Evolutionary conservation across 2,329 filamentous ascomycete species (phyloP).

Genomic region (Albophoma yamanashiensis): DNA sequence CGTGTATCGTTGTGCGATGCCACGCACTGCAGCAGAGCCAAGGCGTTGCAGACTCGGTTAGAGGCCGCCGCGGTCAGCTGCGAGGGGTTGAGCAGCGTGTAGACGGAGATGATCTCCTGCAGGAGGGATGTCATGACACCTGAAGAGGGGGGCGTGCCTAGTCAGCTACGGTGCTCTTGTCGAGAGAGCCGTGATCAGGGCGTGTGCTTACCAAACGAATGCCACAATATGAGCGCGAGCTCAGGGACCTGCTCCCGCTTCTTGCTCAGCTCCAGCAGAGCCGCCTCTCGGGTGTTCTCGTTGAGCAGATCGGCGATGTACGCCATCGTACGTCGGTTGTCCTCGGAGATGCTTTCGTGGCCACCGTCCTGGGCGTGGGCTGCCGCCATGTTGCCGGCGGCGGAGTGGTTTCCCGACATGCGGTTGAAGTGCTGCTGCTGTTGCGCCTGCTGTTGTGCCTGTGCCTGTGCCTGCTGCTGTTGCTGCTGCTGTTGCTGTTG

Average conservation of each 20-base stretch:
- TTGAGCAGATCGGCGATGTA: conserved; percentile 90
- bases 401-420: conserved; percentile 56
- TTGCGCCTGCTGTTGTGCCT: conserved; percentile 27
- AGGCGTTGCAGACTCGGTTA: conserved; percentile 93
- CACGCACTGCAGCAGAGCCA: conserved; percentile 92
- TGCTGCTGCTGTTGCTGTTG: conserved; percentile 26
- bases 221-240: conserved; percentile 91
- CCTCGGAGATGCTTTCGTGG: conserved; percentile 68
- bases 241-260: conserved; percentile 98
- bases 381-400: conserved; percentile 28
- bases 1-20: conserved; percentile 95
- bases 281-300: conserved; percentile 77
- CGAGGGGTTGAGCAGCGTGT: conserved; percentile 90
- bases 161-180: neutral
- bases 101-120: conserved; percentile 98
- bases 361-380: conserved; percentile 42
- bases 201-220: conserved; percentile 73
- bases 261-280: conserved; percentile 91
- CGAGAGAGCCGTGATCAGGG: neutral
- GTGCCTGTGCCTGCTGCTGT: conserved; percentile 29
- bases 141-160: conserved; percentile 21
- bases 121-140: conserved; percentile 96
- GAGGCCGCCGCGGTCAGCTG: conserved; percentile 96
- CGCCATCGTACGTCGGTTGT: conserved; percentile 83
- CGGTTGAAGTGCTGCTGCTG: conserved; percentile 61